Conservation (phyloP, 345 rosid genomes). For the Carallia pectinifolia region DNA sequence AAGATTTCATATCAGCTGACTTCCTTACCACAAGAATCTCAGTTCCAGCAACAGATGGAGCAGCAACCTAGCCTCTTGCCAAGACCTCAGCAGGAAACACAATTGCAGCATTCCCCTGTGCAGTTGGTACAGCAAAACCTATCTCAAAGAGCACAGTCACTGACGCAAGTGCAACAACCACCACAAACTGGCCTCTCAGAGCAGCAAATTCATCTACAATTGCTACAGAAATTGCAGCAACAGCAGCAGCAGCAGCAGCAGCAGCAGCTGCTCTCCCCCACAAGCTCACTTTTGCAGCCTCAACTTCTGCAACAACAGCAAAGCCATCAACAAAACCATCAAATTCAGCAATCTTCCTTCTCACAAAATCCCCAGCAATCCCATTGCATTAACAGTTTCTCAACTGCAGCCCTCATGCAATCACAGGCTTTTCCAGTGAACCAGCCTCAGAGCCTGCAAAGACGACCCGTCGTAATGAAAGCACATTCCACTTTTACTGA, state of each 20-base stretch:
- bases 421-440: constrained; percentile 54
- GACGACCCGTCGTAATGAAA: constrained; percentile 44
- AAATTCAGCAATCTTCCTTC: constrained; percentile 43
- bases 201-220: constrained; percentile 72
- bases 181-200: constrained; percentile 69
- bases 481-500: constrained; percentile 72
- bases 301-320: constrained; percentile 65
- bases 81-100: constrained; percentile 67
- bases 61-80: constrained; percentile 57
- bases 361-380: constrained; percentile 64
- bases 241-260: constrained; percentile 54
- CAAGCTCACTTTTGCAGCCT: constrained; percentile 62
- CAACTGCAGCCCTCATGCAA: constrained; percentile 53
- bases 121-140: constrained; percentile 52
- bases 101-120: constrained; percentile 51
- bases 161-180: constrained; percentile 52
- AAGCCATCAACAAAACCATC: constrained; percentile 51
- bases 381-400: constrained; percentile 50
- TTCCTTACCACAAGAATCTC: constrained; percentile 61
- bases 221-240: constrained; percentile 62
- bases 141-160: constrained; percentile 60
- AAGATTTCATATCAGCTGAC: constrained; percentile 56
- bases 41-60: constrained; percentile 60
- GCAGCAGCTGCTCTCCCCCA: constrained; percentile 53
- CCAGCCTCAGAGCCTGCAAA: constrained; percentile 58